Conservation (phyloP, 768 basidiomycete species). For the Amanita inopinata region DNA sequence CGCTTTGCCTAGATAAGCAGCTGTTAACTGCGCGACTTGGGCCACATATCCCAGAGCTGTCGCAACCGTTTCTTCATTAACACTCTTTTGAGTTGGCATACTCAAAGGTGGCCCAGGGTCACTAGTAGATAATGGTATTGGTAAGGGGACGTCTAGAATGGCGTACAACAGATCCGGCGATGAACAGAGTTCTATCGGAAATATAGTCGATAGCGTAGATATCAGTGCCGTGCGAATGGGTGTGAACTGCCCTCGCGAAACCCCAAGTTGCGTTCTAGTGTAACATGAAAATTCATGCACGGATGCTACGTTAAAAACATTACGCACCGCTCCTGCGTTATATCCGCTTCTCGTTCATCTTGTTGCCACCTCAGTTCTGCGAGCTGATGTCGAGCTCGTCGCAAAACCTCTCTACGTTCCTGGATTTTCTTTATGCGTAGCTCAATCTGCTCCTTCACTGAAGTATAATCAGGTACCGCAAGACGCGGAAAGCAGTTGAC, state of each 20-base stretch:
- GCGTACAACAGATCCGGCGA: slow-evolving; percentile 83
- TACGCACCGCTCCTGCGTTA: slow-evolving; percentile 29
- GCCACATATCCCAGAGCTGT: slow-evolving; percentile 89
- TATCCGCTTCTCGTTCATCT: slow-evolving; percentile 21
- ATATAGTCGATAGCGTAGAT: slow-evolving; percentile 65
- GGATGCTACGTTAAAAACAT: slow-evolving; percentile 11
- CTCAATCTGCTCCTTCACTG: slow-evolving; percentile 35
- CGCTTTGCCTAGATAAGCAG: slow-evolving; percentile 64
- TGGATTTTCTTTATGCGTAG: slow-evolving; percentile 33
- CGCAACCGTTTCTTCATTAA: slow-evolving; percentile 81
- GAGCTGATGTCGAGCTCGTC: slow-evolving; percentile 30
- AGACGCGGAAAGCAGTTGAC: neutral
- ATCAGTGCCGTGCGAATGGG: slow-evolving; percentile 56
- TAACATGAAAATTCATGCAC: slow-evolving; percentile 13
- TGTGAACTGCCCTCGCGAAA: slow-evolving; percentile 39
- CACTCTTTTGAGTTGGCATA: slow-evolving; percentile 51
- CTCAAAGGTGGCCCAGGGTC: slow-evolving; percentile 81
- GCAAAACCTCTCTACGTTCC: slow-evolving; percentile 37
- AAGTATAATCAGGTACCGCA: neutral
- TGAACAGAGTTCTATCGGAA: slow-evolving; percentile 82
- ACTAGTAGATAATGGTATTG: slow-evolving; percentile 64
- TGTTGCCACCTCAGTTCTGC: slow-evolving; percentile 15
- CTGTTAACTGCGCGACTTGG: slow-evolving; percentile 75
- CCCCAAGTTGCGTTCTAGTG: slow-evolving; percentile 39
- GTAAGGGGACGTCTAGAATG: slow-evolving; percentile 81